phyloP scores from a whole-genome alignment of 2,329 filamentous ascomycete species.

The Chrysosporium keratinophilum region DNA sequence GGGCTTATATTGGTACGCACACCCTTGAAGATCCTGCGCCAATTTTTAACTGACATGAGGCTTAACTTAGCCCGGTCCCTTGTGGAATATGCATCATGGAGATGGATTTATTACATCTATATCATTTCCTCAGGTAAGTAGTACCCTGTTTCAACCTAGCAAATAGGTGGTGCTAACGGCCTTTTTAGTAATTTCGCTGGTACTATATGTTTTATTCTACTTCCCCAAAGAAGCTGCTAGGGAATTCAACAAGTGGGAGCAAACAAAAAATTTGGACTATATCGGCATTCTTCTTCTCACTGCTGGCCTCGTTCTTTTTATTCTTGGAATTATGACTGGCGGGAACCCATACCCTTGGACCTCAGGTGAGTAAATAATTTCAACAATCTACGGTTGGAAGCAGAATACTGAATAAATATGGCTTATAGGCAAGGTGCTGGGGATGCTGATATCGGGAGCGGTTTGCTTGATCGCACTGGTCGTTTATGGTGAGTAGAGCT shows the following conservation, averaged over 20 bases:
- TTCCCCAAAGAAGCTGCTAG: slow-evolving; percentile 1
- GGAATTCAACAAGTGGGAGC: slow-evolving; percentile 11
- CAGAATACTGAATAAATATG: too few relatives aligned
- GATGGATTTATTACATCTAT: slow-evolving; percentile 8
- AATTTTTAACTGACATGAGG: too few relatives aligned
- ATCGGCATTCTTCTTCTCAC: slow-evolving; percentile 15
- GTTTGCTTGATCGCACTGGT: neutral
- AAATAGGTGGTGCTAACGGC: neutral
- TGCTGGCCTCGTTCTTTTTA: slow-evolving; percentile 16
- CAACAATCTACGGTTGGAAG: neutral
- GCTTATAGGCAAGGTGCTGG: neutral
- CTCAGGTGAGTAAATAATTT: neutral
- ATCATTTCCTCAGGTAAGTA: neutral
- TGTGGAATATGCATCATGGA: slow-evolving; percentile 5
- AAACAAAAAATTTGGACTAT: slow-evolving; percentile 16
- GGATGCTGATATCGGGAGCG: slow-evolving; percentile 2
- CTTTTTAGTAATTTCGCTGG: neutral
- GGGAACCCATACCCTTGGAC: slow-evolving; percentile 17
- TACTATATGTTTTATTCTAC: slow-evolving; percentile 1
- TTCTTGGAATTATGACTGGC: slow-evolving; percentile 16
- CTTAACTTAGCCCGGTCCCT: neutral
- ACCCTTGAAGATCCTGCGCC: too few relatives aligned
- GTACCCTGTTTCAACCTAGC: neutral
- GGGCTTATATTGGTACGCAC: neutral
- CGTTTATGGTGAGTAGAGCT: neutral